A percentile compares a stretch with the other conserved stretches of the same genome.
Conservation (phyloP, 495 filamentous ascomycete genomes). For the Neurospora sp. region DNA sequence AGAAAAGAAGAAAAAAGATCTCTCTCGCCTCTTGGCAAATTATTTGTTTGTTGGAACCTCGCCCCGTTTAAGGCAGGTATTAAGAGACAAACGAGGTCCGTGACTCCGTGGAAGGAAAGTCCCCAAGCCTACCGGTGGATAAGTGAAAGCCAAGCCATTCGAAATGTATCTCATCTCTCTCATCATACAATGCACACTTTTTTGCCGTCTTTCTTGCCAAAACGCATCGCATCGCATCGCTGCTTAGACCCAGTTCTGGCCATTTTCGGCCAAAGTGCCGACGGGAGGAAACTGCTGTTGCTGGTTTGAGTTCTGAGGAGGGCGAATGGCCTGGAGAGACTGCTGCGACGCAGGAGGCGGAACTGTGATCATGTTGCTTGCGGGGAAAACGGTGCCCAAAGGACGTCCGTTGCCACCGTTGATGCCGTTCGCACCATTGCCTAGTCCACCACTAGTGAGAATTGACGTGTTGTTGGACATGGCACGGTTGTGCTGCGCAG, state of each 20-base stretch:
- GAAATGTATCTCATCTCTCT: slow-evolving; percentile 4
- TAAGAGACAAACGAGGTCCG: background rate
- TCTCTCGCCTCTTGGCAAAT: background rate
- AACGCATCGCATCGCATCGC: background rate
- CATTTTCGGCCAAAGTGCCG: slow-evolving; percentile 10
- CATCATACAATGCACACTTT: slow-evolving; percentile 26
- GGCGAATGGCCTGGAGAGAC: slow-evolving; percentile 1
- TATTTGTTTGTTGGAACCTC: background rate
- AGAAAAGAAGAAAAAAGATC: slow-evolving; percentile 19
- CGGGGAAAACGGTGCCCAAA: slow-evolving; percentile 16
- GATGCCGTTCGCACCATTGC: slow-evolving; percentile 18
- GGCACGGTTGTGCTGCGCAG: slow-evolving; percentile 17
- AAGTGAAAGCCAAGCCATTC: slow-evolving; percentile 13
- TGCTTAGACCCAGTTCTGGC: slow-evolving; percentile 22
- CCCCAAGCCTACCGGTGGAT: slow-evolving; percentile 15
- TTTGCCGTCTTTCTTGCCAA: background rate
- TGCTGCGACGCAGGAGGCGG: slow-evolving; percentile 15
- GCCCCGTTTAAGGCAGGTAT: background rate
- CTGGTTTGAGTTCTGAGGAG: background rate
- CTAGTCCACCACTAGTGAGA: slow-evolving; percentile 14
- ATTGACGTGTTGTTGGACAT: slow-evolving; percentile 23
- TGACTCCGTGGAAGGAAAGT: slow-evolving; percentile 9
- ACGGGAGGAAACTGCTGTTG: slow-evolving; percentile 13
- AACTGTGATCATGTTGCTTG: slow-evolving; percentile 15
- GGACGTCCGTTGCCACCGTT: slow-evolving; percentile 22